Percentiles rank a stretch among this genome's conserved stretches.
Evolutionary conservation across 176 grass and related monocot genomes (phyloP).

Genomic region (Eragrostis curvula): DNA sequence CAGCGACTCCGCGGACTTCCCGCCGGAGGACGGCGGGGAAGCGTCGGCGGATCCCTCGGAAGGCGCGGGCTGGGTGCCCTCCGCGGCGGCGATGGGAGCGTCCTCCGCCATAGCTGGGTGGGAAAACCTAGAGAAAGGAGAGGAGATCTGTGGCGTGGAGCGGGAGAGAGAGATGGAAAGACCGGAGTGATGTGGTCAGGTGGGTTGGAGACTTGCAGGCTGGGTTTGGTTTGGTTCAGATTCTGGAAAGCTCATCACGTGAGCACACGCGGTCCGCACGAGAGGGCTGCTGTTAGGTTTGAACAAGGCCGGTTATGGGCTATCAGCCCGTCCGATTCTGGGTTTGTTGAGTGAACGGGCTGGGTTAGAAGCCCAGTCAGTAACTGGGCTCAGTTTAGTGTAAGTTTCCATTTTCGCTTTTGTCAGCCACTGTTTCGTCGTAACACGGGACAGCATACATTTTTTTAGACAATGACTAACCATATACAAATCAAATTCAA

Average conservation of each 20-base stretch:
- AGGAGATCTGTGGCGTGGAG: slow-evolving; percentile 52
- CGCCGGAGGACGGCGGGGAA: not conserved
- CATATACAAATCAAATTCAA: no score
- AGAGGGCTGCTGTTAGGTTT: not conserved
- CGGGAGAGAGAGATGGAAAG: not conserved
- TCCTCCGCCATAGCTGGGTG: slow-evolving; percentile 67
- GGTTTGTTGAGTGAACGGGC: not conserved
- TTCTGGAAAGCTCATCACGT: not conserved
- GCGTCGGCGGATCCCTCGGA: not conserved
- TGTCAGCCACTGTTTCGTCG: not conserved
- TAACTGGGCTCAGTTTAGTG: not conserved
- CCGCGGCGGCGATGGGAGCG: slow-evolving; percentile 36
- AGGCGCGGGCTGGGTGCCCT: slow-evolving; percentile 13
- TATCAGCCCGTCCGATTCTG: not conserved
- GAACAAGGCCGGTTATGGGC: not conserved
- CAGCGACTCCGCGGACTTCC: slow-evolving; percentile 39
- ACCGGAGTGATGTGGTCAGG: not conserved
- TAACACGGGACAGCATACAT: not conserved
- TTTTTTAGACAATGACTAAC: no score
- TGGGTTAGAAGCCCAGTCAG: not conserved
- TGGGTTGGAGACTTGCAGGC: slow-evolving; percentile 14
- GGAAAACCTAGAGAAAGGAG: not conserved
- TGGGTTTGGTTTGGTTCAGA: slow-evolving; percentile 38
- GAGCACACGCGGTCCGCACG: slow-evolving; percentile 6
- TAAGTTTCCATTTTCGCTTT: not conserved